Percentiles rank a stretch among this genome's conserved stretches.
phyloP scores from a whole-genome alignment of 1,284 basidiomycete species.

The Apiotrichum akiyoshidainum region DNA sequence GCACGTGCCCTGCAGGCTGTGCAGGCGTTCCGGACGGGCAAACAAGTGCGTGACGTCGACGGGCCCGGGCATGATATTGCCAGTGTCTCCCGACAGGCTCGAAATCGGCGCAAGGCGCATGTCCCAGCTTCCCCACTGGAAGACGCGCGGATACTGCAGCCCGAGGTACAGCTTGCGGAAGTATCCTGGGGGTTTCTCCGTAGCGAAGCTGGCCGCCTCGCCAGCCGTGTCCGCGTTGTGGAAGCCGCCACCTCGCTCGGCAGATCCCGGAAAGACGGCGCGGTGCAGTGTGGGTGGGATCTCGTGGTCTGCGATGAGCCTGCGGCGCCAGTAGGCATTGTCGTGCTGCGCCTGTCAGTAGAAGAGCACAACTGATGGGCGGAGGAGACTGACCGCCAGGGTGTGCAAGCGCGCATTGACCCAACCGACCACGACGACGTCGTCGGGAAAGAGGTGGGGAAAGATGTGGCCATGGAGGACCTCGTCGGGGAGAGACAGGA shows the following conservation, averaged over 20 bases:
- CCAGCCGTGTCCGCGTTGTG: neutral
- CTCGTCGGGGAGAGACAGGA: neutral
- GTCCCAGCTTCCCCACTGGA: neutral
- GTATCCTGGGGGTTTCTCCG: neutral
- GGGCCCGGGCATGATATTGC: no score
- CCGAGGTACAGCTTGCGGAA: neutral
- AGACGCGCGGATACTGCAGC: neutral
- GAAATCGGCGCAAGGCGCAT: neutral
- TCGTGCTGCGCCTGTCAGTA: neutral
- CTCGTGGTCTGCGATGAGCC: neutral
- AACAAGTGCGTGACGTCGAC: no score
- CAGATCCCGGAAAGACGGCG: neutral
- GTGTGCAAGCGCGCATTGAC: neutral
- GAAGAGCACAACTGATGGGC: neutral
- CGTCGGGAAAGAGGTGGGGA: neutral
- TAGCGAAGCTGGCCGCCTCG: neutral
- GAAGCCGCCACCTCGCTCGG: neutral
- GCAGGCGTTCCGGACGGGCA: no score
- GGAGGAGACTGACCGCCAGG: neutral
- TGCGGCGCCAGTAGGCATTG: neutral
- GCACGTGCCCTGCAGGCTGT: no score
- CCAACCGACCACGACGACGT: neutral
- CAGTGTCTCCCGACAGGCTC: no score
- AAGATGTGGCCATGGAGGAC: neutral
- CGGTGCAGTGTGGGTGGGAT: neutral